Percentiles rank a stretch among this genome's conserved stretches.
These are phyloP conservation scores for Aristolochia californica DNA, from an alignment of 164 flowering plant genomes.

Conservation along the genomic window DNA sequence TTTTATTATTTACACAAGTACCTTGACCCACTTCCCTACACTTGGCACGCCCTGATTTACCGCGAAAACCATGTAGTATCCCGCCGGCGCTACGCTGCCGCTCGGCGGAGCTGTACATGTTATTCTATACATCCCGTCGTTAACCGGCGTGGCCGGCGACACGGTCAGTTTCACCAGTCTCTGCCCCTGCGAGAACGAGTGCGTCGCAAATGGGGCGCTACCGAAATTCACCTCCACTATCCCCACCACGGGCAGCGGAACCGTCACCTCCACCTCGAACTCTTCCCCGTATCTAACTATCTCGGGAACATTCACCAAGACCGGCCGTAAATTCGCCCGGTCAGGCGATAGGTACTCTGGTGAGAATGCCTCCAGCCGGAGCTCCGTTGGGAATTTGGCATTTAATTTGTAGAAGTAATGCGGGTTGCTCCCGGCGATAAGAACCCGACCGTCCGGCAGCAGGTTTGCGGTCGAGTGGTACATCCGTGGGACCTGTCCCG, in stretches of 20 bases:
- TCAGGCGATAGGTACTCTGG: slow-evolving; percentile 69
- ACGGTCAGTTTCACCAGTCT: slow-evolving; percentile 61
- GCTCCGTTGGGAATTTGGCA: slow-evolving; percentile 61
- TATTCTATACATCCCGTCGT: slow-evolving; percentile 31
- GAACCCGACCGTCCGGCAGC: slow-evolving; percentile 74
- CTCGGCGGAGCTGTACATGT: slow-evolving; percentile 58
- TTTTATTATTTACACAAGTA: slow-evolving; percentile 13
- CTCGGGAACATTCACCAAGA: slow-evolving; percentile 30
- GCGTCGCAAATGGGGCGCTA: slow-evolving; percentile 82
- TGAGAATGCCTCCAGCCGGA: slow-evolving; percentile 78
- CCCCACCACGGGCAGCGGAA: slow-evolving; percentile 56
- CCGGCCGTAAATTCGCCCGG: slow-evolving; percentile 57
- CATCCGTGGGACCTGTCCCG: slow-evolving; percentile 69
- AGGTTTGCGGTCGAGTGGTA: slow-evolving; percentile 90
- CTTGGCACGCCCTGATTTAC: slow-evolving; percentile 92
- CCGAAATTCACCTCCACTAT: slow-evolving; percentile 57
- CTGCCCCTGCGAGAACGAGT: slow-evolving; percentile 87
- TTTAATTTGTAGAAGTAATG: slow-evolving; percentile 53
- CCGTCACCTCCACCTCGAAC: slow-evolving; percentile 41
- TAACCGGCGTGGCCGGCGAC: slow-evolving; percentile 25
- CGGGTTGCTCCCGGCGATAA: slow-evolving; percentile 87
- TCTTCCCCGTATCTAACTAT: slow-evolving; percentile 38
- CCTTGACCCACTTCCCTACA: slow-evolving; percentile 66
- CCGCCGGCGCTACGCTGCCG: slow-evolving; percentile 75
- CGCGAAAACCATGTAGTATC: slow-evolving; percentile 79